Conservation (phyloP, 768 basidiomycete genomes). For the Boletus rufocinnamomeus region DNA sequence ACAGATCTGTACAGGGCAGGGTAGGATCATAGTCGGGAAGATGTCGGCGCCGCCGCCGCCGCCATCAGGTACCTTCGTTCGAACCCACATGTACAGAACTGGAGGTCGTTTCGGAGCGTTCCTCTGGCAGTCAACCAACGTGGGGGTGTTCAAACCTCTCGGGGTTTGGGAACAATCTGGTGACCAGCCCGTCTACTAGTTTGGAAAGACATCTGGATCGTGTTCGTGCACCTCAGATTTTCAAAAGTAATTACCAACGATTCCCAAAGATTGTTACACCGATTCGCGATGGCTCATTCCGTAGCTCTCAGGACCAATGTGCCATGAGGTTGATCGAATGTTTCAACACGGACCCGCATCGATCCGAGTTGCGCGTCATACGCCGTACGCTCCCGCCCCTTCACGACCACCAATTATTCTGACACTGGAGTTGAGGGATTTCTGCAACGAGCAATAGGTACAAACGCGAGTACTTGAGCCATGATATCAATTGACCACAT, state of each 20-base stretch:
- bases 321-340: neutral
- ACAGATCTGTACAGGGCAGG: neutral
- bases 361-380: neutral
- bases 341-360: neutral
- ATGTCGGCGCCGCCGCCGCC: no score
- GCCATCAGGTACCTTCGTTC: constrained; percentile 3
- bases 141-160: constrained; percentile 4
- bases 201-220: constrained; percentile 6
- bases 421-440: neutral
- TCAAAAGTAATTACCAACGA: neutral
- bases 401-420: neutral
- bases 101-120: constrained; percentile 3
- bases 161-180: no score
- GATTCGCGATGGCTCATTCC: no score
- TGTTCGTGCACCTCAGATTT: no score
- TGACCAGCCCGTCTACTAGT: no score
- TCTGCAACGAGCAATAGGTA: no score
- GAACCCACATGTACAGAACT: constrained; percentile 10
- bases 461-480: neutral
- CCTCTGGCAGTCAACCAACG: constrained; percentile 6
- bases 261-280: constrained; percentile 7
- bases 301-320: no score
- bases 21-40: neutral
- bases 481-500: neutral
- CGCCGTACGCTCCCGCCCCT: neutral